Evolutionary conservation across 176 grass and related monocot genomes (phyloP), one percentile per base, ranked within the genome.

Genomic region (Carex cristatella): DNA sequence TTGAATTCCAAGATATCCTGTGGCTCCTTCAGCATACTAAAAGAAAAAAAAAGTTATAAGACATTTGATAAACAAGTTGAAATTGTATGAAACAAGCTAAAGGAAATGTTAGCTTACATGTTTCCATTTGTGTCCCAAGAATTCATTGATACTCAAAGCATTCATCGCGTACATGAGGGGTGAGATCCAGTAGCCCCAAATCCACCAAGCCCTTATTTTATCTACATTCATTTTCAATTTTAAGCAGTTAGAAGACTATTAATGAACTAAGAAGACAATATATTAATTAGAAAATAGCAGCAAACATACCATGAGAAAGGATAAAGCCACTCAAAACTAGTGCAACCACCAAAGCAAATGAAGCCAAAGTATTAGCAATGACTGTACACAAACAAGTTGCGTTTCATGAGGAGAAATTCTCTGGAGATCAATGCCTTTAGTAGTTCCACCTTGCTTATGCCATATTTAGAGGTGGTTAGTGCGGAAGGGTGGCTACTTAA

Each of bases 151-250:
- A 19, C 84, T 53, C 49, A 90, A 84, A 40, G 88, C 91, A 2
- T 79, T 93, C 88, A 88, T 85, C 3, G 89, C 84, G 1, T 93
- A 93, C 87, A 90, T 88, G 15, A 93, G 84, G 7, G 91, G 91
- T 14, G 91, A 93, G 65, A 82, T 80, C 91, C 91, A 93, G 84
- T 93, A 93, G 1, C 89, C 91, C 91, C 91, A 93, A 66, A 93
- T 93, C 91, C 88, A 93, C 86, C 89, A 93, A 44, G 86, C 88
- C 81, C 84, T 90, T 38, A 93, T 87, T 79, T 93, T 83, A 81
- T 91, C 91, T 93, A 77, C 61, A 71, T 87, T 42, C 19, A 87
- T 63, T 62, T 72, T 31, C n/a, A 49, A 65, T 48, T n/a, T 61
- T 42, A 23, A 56, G 63, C 23, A 79, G 28, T 86, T 78, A 65